Conservation (phyloP, 331 rosid species). For the Pyrus hybrid region DNA sequence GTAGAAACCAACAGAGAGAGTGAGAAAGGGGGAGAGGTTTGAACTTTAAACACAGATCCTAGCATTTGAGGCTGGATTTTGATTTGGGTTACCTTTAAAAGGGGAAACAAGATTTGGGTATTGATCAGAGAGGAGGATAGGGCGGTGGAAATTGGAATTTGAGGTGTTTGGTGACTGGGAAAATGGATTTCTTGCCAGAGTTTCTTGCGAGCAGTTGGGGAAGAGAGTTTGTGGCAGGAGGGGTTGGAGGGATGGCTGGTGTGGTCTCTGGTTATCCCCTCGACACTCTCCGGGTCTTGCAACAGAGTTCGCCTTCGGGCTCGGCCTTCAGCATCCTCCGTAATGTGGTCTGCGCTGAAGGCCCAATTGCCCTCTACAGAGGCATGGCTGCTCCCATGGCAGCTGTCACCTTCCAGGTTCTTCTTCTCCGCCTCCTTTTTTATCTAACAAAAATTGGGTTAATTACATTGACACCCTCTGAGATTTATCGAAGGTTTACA, state of each 20-base stretch:
- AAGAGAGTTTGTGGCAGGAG: slow-evolving; percentile 88
- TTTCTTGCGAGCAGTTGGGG: slow-evolving; percentile 80
- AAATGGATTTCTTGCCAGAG: slow-evolving; percentile 89
- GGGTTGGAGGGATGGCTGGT: slow-evolving; percentile 86
- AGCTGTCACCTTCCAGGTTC: slow-evolving; percentile 77
- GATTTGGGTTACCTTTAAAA: not conserved
- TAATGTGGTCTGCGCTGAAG: slow-evolving; percentile 44
- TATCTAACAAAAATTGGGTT: not conserved
- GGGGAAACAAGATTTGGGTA: not conserved
- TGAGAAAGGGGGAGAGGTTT: not conserved
- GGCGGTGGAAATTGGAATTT: not conserved
- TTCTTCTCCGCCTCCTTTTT: not conserved
- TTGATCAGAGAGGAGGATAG: not conserved
- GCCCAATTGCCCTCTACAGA: slow-evolving; percentile 63
- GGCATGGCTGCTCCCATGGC: slow-evolving; percentile 89
- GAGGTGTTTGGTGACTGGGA: slow-evolving; percentile 19
- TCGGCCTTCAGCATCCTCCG: slow-evolving; percentile 52
- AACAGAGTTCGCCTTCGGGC: slow-evolving; percentile 39
- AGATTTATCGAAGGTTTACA: too few relatives aligned
- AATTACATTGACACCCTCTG: too few relatives aligned
- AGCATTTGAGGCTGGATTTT: not conserved
- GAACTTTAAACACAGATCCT: not conserved
- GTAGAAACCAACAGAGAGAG: not conserved
- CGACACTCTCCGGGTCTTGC: slow-evolving; percentile 67
- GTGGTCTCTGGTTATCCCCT: slow-evolving; percentile 71